Conservation (phyloP, 768 basidiomycete species). For the Leucogyrophana mollusca region DNA sequence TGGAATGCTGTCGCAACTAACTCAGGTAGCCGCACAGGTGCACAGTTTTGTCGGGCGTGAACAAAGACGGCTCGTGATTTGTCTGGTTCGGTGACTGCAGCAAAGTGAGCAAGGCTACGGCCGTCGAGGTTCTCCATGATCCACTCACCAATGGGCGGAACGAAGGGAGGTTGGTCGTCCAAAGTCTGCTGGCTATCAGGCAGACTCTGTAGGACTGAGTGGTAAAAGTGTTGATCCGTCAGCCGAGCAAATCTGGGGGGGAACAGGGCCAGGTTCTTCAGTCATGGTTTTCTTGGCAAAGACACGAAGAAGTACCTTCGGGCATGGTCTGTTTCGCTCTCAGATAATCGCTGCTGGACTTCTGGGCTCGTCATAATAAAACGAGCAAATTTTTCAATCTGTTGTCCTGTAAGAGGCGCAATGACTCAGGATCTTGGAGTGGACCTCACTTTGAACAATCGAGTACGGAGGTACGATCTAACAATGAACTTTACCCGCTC, state of each 20-base stretch:
- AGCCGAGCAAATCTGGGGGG: conserved; percentile 68
- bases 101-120: conserved; percentile 5
- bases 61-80: conserved; percentile 77
- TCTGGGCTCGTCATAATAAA: conserved; percentile 70
- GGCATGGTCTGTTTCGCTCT: conserved; percentile 80
- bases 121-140: not conserved
- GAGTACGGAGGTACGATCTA: conserved; percentile 82
- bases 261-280: not conserved
- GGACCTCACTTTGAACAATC: conserved; percentile 73
- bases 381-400: conserved; percentile 90
- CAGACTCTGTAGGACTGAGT: conserved; percentile 80
- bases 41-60: conserved; percentile 71
- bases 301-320: conserved; percentile 47
- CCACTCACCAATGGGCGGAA: conserved; percentile 73
- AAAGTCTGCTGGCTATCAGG: conserved; percentile 75
- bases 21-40: conserved; percentile 68
- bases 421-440: conserved; percentile 13
- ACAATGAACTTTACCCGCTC: conserved; percentile 93
- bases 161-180: conserved; percentile 70
- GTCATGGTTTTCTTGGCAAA: not conserved
- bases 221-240: conserved; percentile 73
- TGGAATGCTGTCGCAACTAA: conserved; percentile 32
- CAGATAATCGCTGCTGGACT: conserved; percentile 76
- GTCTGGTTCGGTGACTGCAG: conserved; percentile 75
- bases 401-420: conserved; percentile 1